These are phyloP conservation scores for Schoenoplectus triqueter DNA, from an alignment of 202 grass and related monocot species.

Conservation along the genomic window DNA sequence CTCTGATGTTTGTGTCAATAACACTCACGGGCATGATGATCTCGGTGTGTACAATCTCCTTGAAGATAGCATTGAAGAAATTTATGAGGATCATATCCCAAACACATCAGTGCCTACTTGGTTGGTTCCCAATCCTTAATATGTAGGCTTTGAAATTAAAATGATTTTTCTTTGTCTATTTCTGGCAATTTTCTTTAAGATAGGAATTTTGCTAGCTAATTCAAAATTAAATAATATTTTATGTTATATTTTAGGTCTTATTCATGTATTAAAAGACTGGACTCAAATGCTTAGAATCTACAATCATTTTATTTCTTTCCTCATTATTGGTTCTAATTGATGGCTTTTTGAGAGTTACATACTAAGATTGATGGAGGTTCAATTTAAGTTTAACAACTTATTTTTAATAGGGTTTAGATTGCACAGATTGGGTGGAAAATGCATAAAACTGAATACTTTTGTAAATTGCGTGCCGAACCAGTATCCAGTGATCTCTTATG, in stretches of 20 bases:
- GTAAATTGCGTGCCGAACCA: too few relatives aligned
- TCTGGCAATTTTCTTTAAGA: background rate
- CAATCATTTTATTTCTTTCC: background rate
- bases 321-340: background rate
- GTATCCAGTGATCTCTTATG: too few relatives aligned
- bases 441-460: too few relatives aligned
- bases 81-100: background rate
- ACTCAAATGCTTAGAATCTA: background rate
- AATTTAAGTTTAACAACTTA: too few relatives aligned
- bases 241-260: background rate
- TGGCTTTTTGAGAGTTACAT: too few relatives aligned
- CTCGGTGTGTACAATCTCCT: background rate
- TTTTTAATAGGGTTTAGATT: too few relatives aligned
- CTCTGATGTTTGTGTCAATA: background rate
- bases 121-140: conserved; percentile 17
- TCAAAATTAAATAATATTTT: background rate
- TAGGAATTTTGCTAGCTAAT: background rate
- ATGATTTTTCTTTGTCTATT: background rate
- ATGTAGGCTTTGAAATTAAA: background rate
- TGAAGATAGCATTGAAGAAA: background rate
- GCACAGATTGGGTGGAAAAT: too few relatives aligned
- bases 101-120: background rate
- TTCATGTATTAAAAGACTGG: background rate
- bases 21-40: background rate
- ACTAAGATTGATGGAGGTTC: too few relatives aligned